Evolutionary conservation across 805 yeast genomes (phyloP), one percentile per base, ranked within the genome.

Genomic region (Kazachstania kunashirensis): DNA sequence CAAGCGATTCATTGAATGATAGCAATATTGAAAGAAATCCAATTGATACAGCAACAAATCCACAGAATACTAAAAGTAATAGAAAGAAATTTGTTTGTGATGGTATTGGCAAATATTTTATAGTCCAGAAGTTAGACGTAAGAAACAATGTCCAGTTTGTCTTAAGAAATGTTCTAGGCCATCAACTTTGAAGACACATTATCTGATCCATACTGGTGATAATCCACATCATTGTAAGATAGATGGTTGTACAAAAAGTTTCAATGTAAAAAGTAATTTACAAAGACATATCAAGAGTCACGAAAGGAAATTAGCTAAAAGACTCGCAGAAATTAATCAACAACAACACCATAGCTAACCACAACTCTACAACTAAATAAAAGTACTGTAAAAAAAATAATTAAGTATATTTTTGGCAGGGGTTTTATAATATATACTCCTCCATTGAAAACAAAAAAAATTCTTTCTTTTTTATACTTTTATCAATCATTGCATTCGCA

Each of bases 111-210:
- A 38, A 24, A 21, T 31, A 34, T 24, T 25, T 42, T 24, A n/a
- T n/a, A 42, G 40, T 26, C 35, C 34, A 2, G 42, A 38, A 15
- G 18, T 43, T 5, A 33, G 43, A 13, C 34, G 27, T 19, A 37
- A 45, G 12, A 73, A 73, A 46, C 55, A 71, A 37, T 65, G 70
- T 38, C 59, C 54, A 17, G 67, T 77, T 14, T 84, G 95, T 55
- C 69, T 73, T 32, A 84, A 84, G 54, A 76, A 73, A 36, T 85
- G 85, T 62, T 79, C 83, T 48, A 71, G 94, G 50, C 88, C 94
- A 7, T 78, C 86, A 6, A 84, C 92, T 1, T 63, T 84, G 38
- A 79, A 77, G 45, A 84, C 86, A 3, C 95, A 85, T 57, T 66
- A 71, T 45, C 72, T 84, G 45, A 79, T 84, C 5, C 95, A 85